Conservation (phyloP, 345 rosid species). For the Salix brachista region DNA sequence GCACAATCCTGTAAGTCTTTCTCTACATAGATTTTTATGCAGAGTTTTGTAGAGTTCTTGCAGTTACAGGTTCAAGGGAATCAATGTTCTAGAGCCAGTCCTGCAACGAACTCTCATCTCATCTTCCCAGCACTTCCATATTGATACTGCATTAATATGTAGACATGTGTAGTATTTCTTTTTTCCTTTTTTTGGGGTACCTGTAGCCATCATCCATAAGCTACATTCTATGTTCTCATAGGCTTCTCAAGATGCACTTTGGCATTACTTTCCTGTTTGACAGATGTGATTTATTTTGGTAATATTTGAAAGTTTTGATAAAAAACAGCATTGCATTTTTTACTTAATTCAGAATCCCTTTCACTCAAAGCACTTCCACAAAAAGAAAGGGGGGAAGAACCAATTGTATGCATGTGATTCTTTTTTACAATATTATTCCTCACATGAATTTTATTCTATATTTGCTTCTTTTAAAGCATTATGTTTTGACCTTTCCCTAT, state of each 20-base stretch:
- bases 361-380: background rate
- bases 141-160: background rate
- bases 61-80: background rate
- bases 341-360: background rate
- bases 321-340: background rate
- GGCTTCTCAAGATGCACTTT: background rate
- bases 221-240: background rate
- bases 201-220: background rate
- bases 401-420: background rate
- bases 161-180: background rate
- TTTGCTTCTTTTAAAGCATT: background rate
- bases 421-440: background rate
- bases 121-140: background rate
- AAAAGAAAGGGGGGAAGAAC: background rate
- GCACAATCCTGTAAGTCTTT: constrained; percentile 77
- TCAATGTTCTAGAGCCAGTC: background rate
- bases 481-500: constrained; percentile 1
- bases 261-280: background rate
- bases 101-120: background rate
- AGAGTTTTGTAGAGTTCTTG: background rate
- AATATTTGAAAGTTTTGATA: background rate
- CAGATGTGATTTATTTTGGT: background rate
- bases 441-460: background rate
- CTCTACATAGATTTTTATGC: background rate
- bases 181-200: background rate